These are phyloP conservation scores for Hypomontagnella submonticulosa DNA, from an alignment of 495 filamentous ascomycete species.

Conservation along the genomic window DNA sequence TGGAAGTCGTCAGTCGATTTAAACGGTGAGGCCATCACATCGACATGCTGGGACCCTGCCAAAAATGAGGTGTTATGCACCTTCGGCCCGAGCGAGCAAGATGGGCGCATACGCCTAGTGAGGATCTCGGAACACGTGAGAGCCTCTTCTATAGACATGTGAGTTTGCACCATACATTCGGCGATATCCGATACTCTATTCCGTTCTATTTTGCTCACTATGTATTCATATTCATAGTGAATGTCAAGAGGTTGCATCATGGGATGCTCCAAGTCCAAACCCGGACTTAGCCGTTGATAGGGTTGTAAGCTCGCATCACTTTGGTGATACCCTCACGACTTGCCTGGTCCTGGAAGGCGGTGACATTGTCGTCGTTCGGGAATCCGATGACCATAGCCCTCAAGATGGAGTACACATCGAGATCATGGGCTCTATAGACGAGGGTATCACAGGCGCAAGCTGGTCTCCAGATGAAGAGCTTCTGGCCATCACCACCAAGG, in stretches of 20 bases:
- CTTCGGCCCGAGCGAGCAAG: constrained; percentile 73
- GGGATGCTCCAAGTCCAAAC: constrained; percentile 82
- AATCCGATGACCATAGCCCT: constrained; percentile 67
- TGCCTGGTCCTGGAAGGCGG: constrained; percentile 89
- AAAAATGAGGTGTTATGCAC: constrained; percentile 78
- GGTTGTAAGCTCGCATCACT: constrained; percentile 82
- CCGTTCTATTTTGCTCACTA: constrained; percentile 15
- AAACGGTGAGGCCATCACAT: constrained; percentile 62
- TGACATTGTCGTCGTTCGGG: constrained; percentile 86
- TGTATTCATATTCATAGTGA: constrained; percentile 37
- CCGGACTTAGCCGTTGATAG: constrained; percentile 75
- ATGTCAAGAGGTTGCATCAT: constrained; percentile 74
- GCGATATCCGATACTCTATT: constrained; percentile 16
- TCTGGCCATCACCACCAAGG: constrained; percentile 81
- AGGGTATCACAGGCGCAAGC: constrained; percentile 85
- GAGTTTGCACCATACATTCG: constrained; percentile 47
- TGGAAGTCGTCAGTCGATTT: constrained; percentile 61
- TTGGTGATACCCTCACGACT: constrained; percentile 78
- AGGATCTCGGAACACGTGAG: constrained; percentile 58
- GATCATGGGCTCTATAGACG: constrained; percentile 92
- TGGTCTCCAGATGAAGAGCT: constrained; percentile 98
- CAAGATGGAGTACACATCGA: constrained; percentile 72
- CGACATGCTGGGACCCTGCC: constrained; percentile 79
- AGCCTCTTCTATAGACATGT: constrained; percentile 56
- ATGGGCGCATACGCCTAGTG: constrained; percentile 73